phyloP scores from a whole-genome alignment of 2,329 filamentous ascomycete genomes.

The Ceratocystis variospora region DNA sequence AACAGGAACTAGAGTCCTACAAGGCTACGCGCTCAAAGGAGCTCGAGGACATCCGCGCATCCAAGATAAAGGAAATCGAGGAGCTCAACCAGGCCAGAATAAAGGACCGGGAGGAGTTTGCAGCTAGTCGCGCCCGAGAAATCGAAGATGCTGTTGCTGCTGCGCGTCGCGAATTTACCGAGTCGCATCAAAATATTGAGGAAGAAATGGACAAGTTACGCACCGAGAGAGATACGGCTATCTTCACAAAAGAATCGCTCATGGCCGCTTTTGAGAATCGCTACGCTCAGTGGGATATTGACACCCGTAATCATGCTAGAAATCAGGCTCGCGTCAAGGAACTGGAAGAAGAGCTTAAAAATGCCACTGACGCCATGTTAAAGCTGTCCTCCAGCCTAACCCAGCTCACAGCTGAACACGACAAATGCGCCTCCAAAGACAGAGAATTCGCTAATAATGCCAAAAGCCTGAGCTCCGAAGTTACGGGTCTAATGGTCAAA shows the following conservation, averaged over 20 bases:
- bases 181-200: slow-evolving; percentile 5
- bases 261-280: slow-evolving; percentile 16
- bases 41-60: slow-evolving; percentile 13
- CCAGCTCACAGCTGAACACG: slow-evolving; percentile 10
- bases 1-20: slow-evolving; percentile 15
- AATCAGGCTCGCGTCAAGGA: not conserved
- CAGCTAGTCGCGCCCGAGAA: not conserved
- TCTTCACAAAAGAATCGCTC: slow-evolving; percentile 17
- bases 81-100: slow-evolving; percentile 6
- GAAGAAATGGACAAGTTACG: slow-evolving; percentile 8
- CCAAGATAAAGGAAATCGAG: slow-evolving; percentile 14
- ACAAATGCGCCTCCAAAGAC: slow-evolving; percentile 15
- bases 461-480: slow-evolving; percentile 13
- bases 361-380: slow-evolving; percentile 1
- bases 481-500: slow-evolving; percentile 16
- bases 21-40: slow-evolving; percentile 16
- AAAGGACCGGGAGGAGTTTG: slow-evolving; percentile 6
- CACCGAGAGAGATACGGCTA: slow-evolving; percentile 14
- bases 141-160: slow-evolving; percentile 13
- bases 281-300: slow-evolving; percentile 16
- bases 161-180: slow-evolving; percentile 6
- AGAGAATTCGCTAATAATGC: slow-evolving; percentile 9
- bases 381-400: slow-evolving; percentile 5
- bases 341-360: slow-evolving; percentile 12
- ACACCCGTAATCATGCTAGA: slow-evolving; percentile 7